Base-by-base conservation (phyloP, 768 basidiomycete genomes). In the Boletus eberwhitei region DNA sequence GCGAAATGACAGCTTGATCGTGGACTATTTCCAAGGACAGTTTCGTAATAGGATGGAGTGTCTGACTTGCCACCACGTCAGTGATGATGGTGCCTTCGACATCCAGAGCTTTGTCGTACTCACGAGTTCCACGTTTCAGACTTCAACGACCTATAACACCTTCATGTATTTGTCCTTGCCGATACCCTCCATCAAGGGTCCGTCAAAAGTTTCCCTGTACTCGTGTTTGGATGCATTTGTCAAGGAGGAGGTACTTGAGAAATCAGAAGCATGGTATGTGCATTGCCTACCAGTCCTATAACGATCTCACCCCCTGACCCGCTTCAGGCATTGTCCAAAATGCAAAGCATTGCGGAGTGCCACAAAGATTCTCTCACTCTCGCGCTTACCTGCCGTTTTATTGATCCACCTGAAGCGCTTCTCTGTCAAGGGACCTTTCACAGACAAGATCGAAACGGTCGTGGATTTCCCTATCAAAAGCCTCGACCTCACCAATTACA, bases 11-110 rank as follows among this genome's bases (percentile, higher is more conserved):
- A 93, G 90, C 63, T 73, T 98, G 50, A 87, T 99, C 50, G 97
- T 98, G 29, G 95, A 98, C 71, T 90, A 88, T 66, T 98, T 99
- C 77, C 96, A 98, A 73, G 96, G 96, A 12, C 97, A 98, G 71
- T 98, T 97, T 71, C 78, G 92, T 59, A 98, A 88, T 73, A 79
- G 86, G 50, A 71, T 99, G 73, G 82, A 90, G 63, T 99, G 96
- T 70, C 66, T 93, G 67, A 96, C 89, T 5, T 99, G 96, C 68
- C 78, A 85, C 58, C 90, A 91, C 72, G 95, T 94, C 57, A 56
- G 74, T 71, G 19, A 41, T 52, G 19, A n/a, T 40, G 11, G 14
- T 48, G 16, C 11, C 29, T 35, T 48, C 48, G 39, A 38, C 34
- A 36, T 50, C 46, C 40, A 49, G 40, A 51, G 43, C 47, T 44